A percentile compares a stretch with the other conserved stretches of the same genome.
Conservation (phyloP, 306 rosid genomes). For the Vicia sativa region DNA sequence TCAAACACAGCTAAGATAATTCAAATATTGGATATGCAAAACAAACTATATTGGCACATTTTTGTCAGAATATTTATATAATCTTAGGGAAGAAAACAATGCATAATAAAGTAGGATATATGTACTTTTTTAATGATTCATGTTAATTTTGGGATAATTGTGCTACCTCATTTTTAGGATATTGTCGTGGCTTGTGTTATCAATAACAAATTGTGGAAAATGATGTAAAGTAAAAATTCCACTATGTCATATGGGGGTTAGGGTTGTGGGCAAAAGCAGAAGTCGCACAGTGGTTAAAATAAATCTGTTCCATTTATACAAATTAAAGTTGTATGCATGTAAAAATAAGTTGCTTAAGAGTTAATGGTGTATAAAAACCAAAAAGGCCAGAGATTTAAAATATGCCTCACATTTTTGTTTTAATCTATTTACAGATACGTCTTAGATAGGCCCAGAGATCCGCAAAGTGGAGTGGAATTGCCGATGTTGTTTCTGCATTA, state of each 20-base stretch:
- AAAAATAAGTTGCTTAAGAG: background rate
- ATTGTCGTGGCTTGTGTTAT: background rate
- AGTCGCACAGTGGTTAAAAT: background rate
- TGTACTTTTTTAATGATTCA: background rate
- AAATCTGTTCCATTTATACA: background rate
- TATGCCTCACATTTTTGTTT: slow-evolving; percentile 31
- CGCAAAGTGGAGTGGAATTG: slow-evolving; percentile 94
- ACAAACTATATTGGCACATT: background rate
- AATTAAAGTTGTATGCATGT: background rate
- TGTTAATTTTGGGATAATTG: background rate
- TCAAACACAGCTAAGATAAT: slow-evolving; percentile 1
- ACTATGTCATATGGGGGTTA: background rate
- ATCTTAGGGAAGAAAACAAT: slow-evolving; percentile 5
- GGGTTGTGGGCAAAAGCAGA: background rate
- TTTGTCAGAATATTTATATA: slow-evolving; percentile 2
- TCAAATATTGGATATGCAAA: slow-evolving; percentile 5
- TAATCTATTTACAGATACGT: slow-evolving; percentile 63
- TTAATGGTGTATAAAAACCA: background rate
- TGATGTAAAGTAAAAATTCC: background rate
- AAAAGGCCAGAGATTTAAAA: background rate
- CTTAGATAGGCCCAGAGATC: slow-evolving; percentile 91
- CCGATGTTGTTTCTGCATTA: slow-evolving; percentile 81
- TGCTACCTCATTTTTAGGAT: background rate
- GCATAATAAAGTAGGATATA: slow-evolving; percentile 3
- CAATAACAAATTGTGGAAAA: background rate